Evolutionary conservation across 1,284 basidiomycete species (phyloP).

Genomic region (Takashimella koratensis): DNA sequence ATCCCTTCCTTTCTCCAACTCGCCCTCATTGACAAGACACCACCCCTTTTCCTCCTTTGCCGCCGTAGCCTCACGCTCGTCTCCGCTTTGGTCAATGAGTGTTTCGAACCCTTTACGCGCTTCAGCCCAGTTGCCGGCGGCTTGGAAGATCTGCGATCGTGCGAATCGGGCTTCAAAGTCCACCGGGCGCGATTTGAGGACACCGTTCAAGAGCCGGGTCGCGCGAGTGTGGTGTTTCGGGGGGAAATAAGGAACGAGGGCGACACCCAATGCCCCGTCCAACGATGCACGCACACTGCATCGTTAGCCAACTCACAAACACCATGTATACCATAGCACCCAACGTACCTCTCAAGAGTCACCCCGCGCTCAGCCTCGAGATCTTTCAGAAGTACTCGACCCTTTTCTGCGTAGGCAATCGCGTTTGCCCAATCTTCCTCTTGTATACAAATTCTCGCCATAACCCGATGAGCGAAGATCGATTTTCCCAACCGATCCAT

Average conservation of each 20-base stretch:
- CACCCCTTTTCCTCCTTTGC: slow-evolving; percentile 81
- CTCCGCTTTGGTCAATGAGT: slow-evolving; percentile 46
- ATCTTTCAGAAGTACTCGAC: slow-evolving; percentile 59
- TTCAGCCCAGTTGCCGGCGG: slow-evolving; percentile 64
- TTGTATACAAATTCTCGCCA: slow-evolving; percentile 66
- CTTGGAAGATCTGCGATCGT: slow-evolving; percentile 68
- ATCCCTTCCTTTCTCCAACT: slow-evolving; percentile 56
- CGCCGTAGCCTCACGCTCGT: slow-evolving; percentile 55
- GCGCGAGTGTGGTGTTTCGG: slow-evolving; percentile 87
- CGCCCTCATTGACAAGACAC: slow-evolving; percentile 66
- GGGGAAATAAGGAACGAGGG: slow-evolving; percentile 78
- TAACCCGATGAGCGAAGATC: slow-evolving; percentile 67
- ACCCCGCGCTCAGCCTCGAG: slow-evolving; percentile 61
- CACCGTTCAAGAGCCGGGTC: slow-evolving; percentile 64
- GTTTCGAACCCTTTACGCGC: slow-evolving; percentile 63
- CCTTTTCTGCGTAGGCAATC: slow-evolving; percentile 66
- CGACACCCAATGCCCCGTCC: slow-evolving; percentile 48
- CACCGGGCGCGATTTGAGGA: slow-evolving; percentile 61
- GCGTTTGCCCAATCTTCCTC: slow-evolving; percentile 76
- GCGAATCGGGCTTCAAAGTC: slow-evolving; percentile 69
- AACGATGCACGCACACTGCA: slow-evolving; percentile 31
- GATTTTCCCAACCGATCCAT: slow-evolving; percentile 55
- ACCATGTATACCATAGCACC: not conserved
- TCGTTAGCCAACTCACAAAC: not conserved
- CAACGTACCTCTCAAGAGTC: slow-evolving; percentile 51